Base-by-base conservation (phyloP, 2,329 filamentous ascomycete genomes). In the Bipolaris sorokiniana region DNA sequence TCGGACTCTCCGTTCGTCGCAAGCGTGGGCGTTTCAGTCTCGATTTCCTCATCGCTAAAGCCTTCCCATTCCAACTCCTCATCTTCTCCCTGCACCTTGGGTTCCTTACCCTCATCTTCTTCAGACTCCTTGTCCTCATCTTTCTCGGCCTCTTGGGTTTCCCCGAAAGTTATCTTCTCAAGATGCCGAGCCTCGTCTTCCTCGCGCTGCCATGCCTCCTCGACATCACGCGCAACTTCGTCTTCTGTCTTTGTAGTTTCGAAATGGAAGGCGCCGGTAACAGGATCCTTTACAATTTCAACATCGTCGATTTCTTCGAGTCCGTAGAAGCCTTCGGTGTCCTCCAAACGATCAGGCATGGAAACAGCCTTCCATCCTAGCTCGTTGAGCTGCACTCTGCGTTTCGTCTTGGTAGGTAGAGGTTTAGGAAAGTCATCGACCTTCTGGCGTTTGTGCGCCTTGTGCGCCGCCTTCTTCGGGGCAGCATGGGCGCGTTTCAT, bases 291-390 rank as follows among this genome's bases (percentile, higher is more conserved):
- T 40, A 96, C 81, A n/a, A 99, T 83, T 28, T 97, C 90, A 1
- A 99, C 91, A 49, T 91, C 92, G 15, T 96, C 91, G 45, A 98
- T 89, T 69, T 98, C 93, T 70, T 99, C 92, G 1, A 99, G 79
- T 0, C 91, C 92, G 68, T 89, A 96, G 75, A 99, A 97, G 0
- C 95, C 95, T 63, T 96, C 92, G n/a, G 91, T 91, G 78, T 97
- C 91, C 44, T 94, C 88, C 66, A 93, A 82, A 71, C 90, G 87
- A 70, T 93, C 90, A 6, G 91, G 91, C 66, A 89, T 79, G 34
- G 80, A 73, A 3, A 95, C 86, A 18, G 86, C 81, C 59, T 83
- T 84, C 87, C 87, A 90, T 68, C 80, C 78, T 54, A 89, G 77
- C 37, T 84, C 79, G 57, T 87, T 81, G 33, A 84, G 67, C 36